Evolutionary conservation across 495 filamentous ascomycete species (phyloP).

Genomic region (Aspergillus baeticus): DNA sequence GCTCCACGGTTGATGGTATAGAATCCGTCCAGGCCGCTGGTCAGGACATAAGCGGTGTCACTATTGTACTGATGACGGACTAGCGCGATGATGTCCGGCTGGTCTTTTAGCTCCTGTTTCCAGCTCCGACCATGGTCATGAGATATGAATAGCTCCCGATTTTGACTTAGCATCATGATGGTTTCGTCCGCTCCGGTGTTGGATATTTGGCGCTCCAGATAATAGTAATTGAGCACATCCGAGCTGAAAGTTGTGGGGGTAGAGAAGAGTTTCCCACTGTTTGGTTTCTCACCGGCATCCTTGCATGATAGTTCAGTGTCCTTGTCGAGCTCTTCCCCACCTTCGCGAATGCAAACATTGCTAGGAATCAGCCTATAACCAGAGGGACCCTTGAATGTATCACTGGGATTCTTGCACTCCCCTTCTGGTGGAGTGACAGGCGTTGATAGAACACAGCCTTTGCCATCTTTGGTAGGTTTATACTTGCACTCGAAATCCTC

Average conservation of each 20-base stretch:
- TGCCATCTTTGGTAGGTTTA: conserved; percentile 64
- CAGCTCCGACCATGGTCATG: conserved; percentile 73
- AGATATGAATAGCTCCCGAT: conserved; percentile 64
- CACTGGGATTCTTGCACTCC: conserved; percentile 62
- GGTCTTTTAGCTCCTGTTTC: conserved; percentile 60
- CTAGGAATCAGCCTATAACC: conserved; percentile 93
- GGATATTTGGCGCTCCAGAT: conserved; percentile 75
- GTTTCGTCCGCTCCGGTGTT: conserved; percentile 72
- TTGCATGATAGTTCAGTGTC: conserved; percentile 50
- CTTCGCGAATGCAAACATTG: conserved; percentile 71
- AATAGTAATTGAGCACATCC: conserved; percentile 62
- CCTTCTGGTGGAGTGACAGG: conserved; percentile 50
- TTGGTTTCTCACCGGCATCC: conserved; percentile 43
- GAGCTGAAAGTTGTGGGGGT: conserved; percentile 58
- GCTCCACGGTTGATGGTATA: conserved; percentile 76
- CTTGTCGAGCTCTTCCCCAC: conserved; percentile 42
- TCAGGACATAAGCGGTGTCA: conserved; percentile 84
- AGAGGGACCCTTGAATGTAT: conserved; percentile 77
- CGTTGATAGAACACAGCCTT: conserved; percentile 63
- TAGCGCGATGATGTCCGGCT: conserved; percentile 65
- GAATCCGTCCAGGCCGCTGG: conserved; percentile 61
- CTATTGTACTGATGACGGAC: conserved; percentile 74
- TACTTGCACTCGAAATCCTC: conserved; percentile 94
- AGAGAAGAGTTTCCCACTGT: conserved; percentile 60
- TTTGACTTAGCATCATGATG: conserved; percentile 71